Base-by-base conservation (phyloP, 1,139 yeast genomes). In the Taphrina communis region DNA sequence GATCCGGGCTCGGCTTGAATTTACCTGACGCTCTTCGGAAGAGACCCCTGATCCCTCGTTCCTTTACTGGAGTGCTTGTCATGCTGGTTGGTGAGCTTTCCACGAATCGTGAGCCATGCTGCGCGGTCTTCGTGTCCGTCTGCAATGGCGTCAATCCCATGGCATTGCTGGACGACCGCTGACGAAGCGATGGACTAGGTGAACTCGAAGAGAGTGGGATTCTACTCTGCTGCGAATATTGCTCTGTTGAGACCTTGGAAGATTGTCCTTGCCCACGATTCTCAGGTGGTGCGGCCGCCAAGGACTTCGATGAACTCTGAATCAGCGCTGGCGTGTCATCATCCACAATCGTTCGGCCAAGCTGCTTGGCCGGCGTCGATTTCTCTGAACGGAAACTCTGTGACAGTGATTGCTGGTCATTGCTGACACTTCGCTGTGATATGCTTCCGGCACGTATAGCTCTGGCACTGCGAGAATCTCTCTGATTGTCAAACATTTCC, bases 21-120 rank as follows among this genome's bases (percentile, higher is more conserved):
- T 58, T 42, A 1, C 35, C 41, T 2, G 62, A 58, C 8, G 62
- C 42, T 31, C 62, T 42, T 46, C 53, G 42, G 52, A 58, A 31
- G 17, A 58, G 62, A 9, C 62, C 42, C 19, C 44, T 58, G 25
- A 58, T 44, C 14, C 62, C 62, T 44, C 36, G 42, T 11, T 50
- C 53, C 36, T 50, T 50, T 14, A n/a, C 36, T 1, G 53, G 53
- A 3, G 53, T 50, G 53, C 53, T 50, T 25, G 36, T 21, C 36
- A 35, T 19, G 53, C 53, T 50, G n/a, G 36, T 21, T 1, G 36
- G 31, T 19, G 53, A 44, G 48, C 48, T 36, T 25, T 50, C 53
- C 12, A 50, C n/a, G 53, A 21, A 50, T 25, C 36, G 35, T 9
- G 53, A 50, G 36, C 53, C n/a, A 25, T 25, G 31, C 21, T 25